Evolutionary conservation across 2,329 filamentous ascomycete species (phyloP), one percentile per base, ranked within the genome.

Genomic region (Fusarium fracticaudum): DNA sequence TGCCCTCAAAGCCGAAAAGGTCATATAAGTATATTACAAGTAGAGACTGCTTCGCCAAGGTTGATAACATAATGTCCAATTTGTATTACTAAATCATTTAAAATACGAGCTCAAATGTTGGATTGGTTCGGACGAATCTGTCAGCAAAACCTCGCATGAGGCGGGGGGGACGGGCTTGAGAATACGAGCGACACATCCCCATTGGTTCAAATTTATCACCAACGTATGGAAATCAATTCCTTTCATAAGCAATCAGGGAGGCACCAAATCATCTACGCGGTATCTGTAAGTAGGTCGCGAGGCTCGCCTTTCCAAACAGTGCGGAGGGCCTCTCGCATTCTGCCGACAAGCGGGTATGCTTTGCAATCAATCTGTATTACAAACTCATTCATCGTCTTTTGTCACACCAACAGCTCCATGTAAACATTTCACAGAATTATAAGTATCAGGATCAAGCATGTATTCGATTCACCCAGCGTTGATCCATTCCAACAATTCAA

Each of bases 31-130:
- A 20, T 13, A 7, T n/a, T 24, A 6, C 31, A 14, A 18, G 22
- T 8, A 9, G 4, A 18, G 17, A 6, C 17, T 51, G 4, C 29
- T 20, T 35, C 31, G 3, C 31, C 6, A 24, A 24, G n/a, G 3
- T 5, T 20, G 22, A 22, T n/a, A 12, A 8, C 7, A 13, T 15
- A 1, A 17, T 12, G 1, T 29, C 14, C 2, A 12, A 12, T 4
- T 8, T 26, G 5, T 29, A 15, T 11, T 11, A 17, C 18, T 1
- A 14, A 5, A 17, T 54, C 11, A 4, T 3, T 2, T 6, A 10
- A 10, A 24, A 20, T 57, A 57, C 22, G 37, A 57, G 22, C 37
- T 43, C 11, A 8, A 41, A 20, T 18, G 11, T 43, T 3, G 12
- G 15, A 33, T 57, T 57, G 53, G 53, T 24, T 9, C 8, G 11